These are phyloP conservation scores for Pseudogymnoascus sp. DNA, from an alignment of 2,329 filamentous ascomycete species.

Conservation along the genomic window DNA sequence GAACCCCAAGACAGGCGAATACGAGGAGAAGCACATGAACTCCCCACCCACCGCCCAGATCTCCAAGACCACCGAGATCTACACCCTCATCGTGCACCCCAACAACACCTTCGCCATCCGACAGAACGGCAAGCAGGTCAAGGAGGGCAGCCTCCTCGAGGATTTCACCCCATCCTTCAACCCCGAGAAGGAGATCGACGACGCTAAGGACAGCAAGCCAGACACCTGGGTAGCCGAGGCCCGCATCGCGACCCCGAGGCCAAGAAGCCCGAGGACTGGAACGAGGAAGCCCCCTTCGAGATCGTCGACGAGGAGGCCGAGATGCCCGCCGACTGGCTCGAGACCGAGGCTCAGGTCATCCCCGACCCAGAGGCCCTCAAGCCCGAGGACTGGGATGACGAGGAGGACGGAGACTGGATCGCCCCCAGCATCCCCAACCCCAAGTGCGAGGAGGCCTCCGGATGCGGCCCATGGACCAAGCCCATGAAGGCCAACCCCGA, in stretches of 20 bases:
- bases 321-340: conserved; percentile 94
- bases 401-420: conserved; percentile 98
- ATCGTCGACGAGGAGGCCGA: conserved; percentile 88
- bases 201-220: conserved; percentile 88
- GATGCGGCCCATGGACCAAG: conserved; percentile 87
- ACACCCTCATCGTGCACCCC: conserved; percentile 92
- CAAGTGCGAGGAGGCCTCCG: conserved; percentile 88
- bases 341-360: conserved; percentile 73
- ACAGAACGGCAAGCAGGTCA: conserved; percentile 82
- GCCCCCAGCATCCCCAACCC: conserved; percentile 87
- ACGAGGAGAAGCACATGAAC: conserved; percentile 98
- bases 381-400: conserved; percentile 98
- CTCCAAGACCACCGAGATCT: conserved; percentile 86
- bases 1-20: conserved; percentile 99
- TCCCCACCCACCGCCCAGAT: conserved; percentile 79
- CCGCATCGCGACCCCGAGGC: conserved; percentile 89
- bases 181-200: conserved; percentile 89
- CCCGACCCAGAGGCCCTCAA: conserved; percentile 93
- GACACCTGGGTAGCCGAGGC: conserved; percentile 92
- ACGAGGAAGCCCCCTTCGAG: conserved; percentile 96
- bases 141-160: conserved; percentile 86
- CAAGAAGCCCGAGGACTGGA: conserved; percentile 96
- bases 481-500: conserved; percentile 90
- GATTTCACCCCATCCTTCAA: conserved; percentile 93
- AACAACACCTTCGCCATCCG: conserved; percentile 93